Percentiles rank a stretch among this genome's conserved stretches.
These are phyloP conservation scores for Candida argentea DNA, from an alignment of 805 yeast genomes.

Conservation along the genomic window DNA sequence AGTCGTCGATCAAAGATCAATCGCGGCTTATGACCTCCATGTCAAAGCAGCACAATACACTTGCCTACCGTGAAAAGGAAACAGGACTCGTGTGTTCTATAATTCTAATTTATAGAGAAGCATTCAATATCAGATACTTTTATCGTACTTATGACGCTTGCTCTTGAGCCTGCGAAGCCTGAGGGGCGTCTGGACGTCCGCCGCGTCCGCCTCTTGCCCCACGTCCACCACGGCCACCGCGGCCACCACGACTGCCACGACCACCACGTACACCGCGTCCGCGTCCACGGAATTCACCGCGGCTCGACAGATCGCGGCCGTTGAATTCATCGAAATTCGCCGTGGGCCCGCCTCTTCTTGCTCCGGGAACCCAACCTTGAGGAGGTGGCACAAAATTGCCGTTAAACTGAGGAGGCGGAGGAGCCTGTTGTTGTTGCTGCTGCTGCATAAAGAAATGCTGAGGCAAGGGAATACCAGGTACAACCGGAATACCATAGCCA, in stretches of 20 bases:
- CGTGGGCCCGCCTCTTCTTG: neutral
- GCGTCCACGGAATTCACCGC: too few relatives aligned
- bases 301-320: too few relatives aligned
- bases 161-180: constrained; percentile 2
- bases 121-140: too few relatives aligned
- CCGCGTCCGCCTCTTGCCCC: constrained; percentile 6
- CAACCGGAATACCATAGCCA: constrained; percentile 13
- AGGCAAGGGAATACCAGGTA: constrained; percentile 29
- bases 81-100: too few relatives aligned
- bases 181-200: neutral
- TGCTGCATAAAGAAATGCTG: constrained; percentile 17
- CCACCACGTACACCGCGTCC: too few relatives aligned
- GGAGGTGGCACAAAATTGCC: constrained; percentile 1
- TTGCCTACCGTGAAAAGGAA: neutral
- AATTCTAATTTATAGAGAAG: too few relatives aligned
- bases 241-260: constrained; percentile 12
- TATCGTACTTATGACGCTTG: too few relatives aligned
- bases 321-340: neutral
- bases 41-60: constrained; percentile 1
- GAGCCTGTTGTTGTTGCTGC: constrained; percentile 3
- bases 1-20: too few relatives aligned
- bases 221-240: constrained; percentile 11
- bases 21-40: constrained; percentile 1
- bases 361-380: neutral
- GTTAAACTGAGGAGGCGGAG: neutral